Evolutionary conservation across 1,139 yeast species (phyloP).

Genomic region (Chernovozyma sophiae-reginae): DNA sequence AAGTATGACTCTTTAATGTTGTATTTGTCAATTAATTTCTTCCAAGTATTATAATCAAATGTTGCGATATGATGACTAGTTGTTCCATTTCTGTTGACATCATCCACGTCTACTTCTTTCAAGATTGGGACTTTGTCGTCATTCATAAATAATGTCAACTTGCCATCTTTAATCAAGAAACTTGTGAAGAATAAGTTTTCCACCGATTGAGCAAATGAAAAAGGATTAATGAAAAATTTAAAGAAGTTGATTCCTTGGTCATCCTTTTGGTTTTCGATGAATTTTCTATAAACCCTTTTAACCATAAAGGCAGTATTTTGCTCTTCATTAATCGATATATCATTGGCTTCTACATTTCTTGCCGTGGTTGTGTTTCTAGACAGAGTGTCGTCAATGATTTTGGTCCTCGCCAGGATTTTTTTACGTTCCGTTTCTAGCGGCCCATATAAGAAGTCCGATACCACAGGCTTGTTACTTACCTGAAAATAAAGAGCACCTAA

Average conservation of each 20-base stretch:
- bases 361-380: constrained; percentile 44
- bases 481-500: constrained; percentile 54
- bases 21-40: constrained; percentile 43
- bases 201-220: constrained; percentile 71
- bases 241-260: constrained; percentile 52
- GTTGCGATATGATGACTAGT: constrained; percentile 67
- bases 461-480: constrained; percentile 45
- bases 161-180: constrained; percentile 73
- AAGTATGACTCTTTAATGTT: constrained; percentile 53
- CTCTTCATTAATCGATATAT: constrained; percentile 45
- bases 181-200: constrained; percentile 83
- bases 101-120: constrained; percentile 14
- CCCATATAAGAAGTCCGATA: constrained; percentile 64
- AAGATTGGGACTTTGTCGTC: constrained; percentile 41
- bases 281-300: constrained; percentile 38
- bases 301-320: constrained; percentile 63
- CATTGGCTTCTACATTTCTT: constrained; percentile 46
- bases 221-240: constrained; percentile 67
- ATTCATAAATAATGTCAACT: constrained; percentile 48
- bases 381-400: constrained; percentile 42
- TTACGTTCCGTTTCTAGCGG: constrained; percentile 65
- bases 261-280: constrained; percentile 25
- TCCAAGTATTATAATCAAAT: constrained; percentile 65
- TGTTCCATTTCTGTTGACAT: constrained; percentile 17
- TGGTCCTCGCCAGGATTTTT: constrained; percentile 28